Evolutionary conservation across 2,329 filamentous ascomycete species (phyloP).

Genomic region (Penicillium sp.): DNA sequence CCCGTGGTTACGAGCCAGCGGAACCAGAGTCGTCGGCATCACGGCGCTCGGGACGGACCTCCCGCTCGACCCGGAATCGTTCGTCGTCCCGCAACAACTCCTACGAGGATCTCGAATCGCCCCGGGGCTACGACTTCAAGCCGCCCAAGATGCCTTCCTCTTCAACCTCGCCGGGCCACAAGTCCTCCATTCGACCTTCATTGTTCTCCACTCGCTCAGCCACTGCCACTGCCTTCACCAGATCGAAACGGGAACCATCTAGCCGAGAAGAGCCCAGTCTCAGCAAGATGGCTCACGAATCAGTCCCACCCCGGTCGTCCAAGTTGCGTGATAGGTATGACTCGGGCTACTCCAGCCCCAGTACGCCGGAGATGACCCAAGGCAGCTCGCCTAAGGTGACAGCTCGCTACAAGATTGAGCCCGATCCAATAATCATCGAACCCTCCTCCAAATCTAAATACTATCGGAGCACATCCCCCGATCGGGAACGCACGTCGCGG

Average conservation of each 20-base stretch:
- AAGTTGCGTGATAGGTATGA: conserved; percentile 42
- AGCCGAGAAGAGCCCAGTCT: conserved; percentile 28
- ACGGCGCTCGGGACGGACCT: conserved; percentile 31
- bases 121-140: conserved; percentile 26
- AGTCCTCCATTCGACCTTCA: conserved; percentile 30
- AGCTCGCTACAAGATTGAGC: conserved; percentile 35
- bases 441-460: conserved; percentile 25
- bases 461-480: conserved; percentile 31
- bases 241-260: conserved; percentile 31
- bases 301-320: conserved; percentile 32
- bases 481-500: conserved; percentile 26
- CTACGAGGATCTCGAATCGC: conserved; percentile 30
- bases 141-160: conserved; percentile 40
- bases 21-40: conserved; percentile 34
- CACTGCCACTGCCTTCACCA: conserved; percentile 28
- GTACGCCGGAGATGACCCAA: conserved; percentile 41
- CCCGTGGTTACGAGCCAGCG: conserved; percentile 29
- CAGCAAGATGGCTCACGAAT: conserved; percentile 27
- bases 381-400: conserved; percentile 34
- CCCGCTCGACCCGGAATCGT: conserved; percentile 27
- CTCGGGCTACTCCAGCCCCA: conserved; percentile 47
- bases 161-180: conserved; percentile 34
- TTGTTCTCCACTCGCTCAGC: conserved; percentile 34
- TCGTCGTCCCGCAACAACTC: conserved; percentile 34
- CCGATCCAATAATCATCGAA: conserved; percentile 31